These are phyloP conservation scores for Solanum aculeatissimum DNA, from an alignment of 305 asterid species.

Conservation along the genomic window DNA sequence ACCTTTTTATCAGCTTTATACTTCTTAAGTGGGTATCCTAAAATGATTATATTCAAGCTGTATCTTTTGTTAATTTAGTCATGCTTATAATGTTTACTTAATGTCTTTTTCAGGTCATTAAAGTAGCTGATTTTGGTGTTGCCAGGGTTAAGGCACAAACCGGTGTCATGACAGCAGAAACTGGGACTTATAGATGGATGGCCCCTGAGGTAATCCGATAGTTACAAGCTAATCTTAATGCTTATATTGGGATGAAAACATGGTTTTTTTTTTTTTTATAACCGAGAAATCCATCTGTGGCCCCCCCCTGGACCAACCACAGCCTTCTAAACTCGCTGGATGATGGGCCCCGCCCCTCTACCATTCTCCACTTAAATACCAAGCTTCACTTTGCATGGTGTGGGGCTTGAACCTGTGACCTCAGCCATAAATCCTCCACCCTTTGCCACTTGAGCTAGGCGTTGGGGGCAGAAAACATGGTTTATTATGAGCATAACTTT, in stretches of 20 bases:
- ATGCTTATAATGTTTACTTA: background rate
- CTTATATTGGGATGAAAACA: background rate
- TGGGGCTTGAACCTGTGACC: no score
- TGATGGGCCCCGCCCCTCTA: no score
- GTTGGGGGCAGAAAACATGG: background rate
- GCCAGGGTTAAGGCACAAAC: conserved; percentile 90
- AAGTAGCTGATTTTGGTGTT: conserved; percentile 97
- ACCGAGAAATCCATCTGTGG: no score
- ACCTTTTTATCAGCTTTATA: background rate
- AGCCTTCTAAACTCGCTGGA: no score
- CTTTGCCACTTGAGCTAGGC: no score
- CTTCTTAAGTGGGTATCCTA: background rate
- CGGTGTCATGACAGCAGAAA: conserved; percentile 98
- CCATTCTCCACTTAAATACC: no score
- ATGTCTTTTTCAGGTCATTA: conserved; percentile 51
- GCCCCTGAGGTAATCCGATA: conserved; percentile 76
- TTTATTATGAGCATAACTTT: background rate
- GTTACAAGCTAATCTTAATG: background rate
- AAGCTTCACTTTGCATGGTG: no score
- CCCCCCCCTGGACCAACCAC: no score
- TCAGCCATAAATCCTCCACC: no score
- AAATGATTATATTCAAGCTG: background rate
- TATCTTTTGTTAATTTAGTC: background rate
- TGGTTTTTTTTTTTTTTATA: no score
- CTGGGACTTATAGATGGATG: conserved; percentile 98